These are phyloP conservation scores for Trichoderma sp. DNA, from an alignment of 2,329 filamentous ascomycete species.

Conservation along the genomic window DNA sequence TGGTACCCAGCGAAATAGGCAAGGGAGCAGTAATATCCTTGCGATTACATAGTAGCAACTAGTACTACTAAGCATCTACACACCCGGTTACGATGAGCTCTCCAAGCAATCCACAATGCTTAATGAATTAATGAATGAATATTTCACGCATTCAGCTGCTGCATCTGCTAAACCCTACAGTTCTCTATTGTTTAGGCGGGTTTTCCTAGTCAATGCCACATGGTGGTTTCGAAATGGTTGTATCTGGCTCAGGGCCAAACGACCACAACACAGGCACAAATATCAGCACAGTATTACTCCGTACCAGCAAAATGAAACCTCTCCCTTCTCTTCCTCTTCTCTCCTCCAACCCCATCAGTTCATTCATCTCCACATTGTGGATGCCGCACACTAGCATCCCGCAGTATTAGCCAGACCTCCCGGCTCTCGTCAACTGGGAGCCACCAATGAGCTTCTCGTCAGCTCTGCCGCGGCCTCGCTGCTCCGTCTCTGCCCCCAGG, in stretches of 20 bases:
- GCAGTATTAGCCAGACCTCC: neutral
- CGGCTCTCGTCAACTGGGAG: slow-evolving; percentile 7
- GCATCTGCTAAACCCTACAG: neutral
- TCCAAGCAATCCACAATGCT: neutral
- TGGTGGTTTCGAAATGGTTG: neutral
- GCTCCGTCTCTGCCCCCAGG: neutral
- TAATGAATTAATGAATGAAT: neutral
- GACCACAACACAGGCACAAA: too few species aligned
- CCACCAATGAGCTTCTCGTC: slow-evolving; percentile 10
- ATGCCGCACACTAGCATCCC: neutral
- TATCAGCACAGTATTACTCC: too few species aligned
- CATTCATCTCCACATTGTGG: slow-evolving; percentile 6
- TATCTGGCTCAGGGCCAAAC: too few species aligned
- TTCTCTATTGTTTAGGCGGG: neutral
- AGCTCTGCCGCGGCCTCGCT: slow-evolving; percentile 3
- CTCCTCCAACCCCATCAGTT: neutral
- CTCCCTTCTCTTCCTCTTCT: neutral
- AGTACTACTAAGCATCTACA: neutral
- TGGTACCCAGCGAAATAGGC: neutral
- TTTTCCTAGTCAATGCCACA: too few species aligned
- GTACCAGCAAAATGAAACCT: too few species aligned
- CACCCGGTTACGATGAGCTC: neutral
- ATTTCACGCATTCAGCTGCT: neutral
- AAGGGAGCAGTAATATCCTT: neutral
- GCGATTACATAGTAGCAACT: too few species aligned